These are phyloP conservation scores for Westerdykella ornata DNA, from an alignment of 2,329 filamentous ascomycete species.

Conservation along the genomic window DNA sequence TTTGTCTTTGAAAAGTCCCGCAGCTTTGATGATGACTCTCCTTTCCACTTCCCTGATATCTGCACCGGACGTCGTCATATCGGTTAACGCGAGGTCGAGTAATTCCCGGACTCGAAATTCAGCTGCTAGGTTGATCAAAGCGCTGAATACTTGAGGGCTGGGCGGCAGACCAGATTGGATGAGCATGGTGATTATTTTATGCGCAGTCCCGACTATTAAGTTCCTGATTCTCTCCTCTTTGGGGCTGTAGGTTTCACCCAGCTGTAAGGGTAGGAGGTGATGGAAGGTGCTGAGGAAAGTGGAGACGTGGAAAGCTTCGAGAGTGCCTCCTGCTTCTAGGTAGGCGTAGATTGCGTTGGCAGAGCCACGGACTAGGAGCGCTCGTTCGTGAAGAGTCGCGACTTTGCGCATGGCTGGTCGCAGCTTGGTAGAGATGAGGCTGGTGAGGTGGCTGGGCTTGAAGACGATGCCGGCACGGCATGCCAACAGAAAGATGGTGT, in stretches of 20 bases:
- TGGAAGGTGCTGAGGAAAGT: conserved; percentile 34
- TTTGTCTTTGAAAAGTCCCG: conserved; percentile 21
- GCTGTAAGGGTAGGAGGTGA: conserved; percentile 16
- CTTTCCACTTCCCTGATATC: conserved; percentile 16
- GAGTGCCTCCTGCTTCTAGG: conserved; percentile 34
- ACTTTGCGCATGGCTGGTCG: conserved; percentile 14
- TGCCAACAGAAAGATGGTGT: conserved; percentile 44
- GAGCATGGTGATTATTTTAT: conserved; percentile 18
- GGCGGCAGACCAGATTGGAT: conserved; percentile 25
- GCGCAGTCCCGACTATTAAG: conserved; percentile 18
- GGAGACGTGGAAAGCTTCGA: conserved; percentile 35
- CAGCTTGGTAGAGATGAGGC: conserved; percentile 28
- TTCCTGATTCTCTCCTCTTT: conserved; percentile 18
- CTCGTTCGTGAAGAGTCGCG: conserved; percentile 15
- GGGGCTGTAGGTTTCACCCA: conserved; percentile 13
- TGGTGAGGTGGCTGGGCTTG: conserved; percentile 26
- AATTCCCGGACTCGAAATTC: conserved; percentile 21
- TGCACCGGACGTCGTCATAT: conserved; percentile 16
- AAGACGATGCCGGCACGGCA: conserved; percentile 41
- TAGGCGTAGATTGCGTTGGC: conserved; percentile 40
- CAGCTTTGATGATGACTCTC: conserved; percentile 23
- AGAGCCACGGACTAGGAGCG: conserved; percentile 33
- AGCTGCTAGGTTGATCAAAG: conserved; percentile 29
- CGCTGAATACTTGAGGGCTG: conserved; percentile 15
- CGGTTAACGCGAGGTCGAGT: conserved; percentile 19